Base-by-base conservation (phyloP, 2,329 filamentous ascomycete species). In the Diplocarpon rosae region DNA sequence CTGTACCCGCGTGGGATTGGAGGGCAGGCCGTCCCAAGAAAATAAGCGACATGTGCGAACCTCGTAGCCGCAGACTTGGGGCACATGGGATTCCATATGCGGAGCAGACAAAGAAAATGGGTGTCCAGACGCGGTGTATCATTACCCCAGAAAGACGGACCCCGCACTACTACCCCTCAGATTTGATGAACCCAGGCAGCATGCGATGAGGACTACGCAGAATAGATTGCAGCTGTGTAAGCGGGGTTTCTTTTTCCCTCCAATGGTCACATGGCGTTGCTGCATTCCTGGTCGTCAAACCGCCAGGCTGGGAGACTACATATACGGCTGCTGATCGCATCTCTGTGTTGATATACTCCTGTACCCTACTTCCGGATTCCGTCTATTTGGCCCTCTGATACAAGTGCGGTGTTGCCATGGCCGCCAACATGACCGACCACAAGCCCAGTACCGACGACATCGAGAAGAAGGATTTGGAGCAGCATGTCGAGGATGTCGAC, bases 121-220 rank as follows among this genome's bases (percentile, higher is more conserved):
- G 4, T 24, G 20, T 7, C 20, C 4, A 3, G 3, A 3, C n/a
- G 4, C 40, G 34, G 34, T 37, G 34, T 43, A 37, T 33, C 41
- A 43, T 37, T 43, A 17, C 33, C 34, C 41, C 41, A 43, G 34
- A 33, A 24, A 30, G 11, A 37, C 41, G 41, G 32, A 43, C 15
- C 34, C 9, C 40, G 32, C 41, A 34, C 27, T 35, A 37, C n/a
- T 24, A 15, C 17, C 34, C 34, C 41, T 29, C 8, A 20, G 15
- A 15, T 16, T 37, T 17, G 2, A 10, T 13, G 8, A 8, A 14
- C 37, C 30, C 30, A 10, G 6, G 9, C 14, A 39, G 29, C 20
- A 7, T 24, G 20, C 20, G 3, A 24, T 24, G 37, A 3, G 29
- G 12, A 39, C 5, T 10, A 2, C 13, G n/a, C 14, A 27, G 14